Conservation (phyloP, 768 basidiomycete genomes). For the Candolleomyces aberdarensis region DNA sequence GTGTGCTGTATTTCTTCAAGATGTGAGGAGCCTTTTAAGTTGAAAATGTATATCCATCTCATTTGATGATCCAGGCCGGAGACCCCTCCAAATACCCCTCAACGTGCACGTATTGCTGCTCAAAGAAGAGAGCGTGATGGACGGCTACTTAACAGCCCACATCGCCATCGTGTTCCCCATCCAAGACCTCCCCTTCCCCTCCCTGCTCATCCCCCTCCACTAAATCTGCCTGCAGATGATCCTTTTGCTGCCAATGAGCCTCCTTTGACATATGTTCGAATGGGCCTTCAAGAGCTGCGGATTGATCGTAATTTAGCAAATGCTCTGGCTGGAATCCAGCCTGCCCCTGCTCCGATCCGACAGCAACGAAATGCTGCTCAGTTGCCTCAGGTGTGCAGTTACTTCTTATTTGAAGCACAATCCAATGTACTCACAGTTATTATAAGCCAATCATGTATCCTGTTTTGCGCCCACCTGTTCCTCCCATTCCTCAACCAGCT, state of each 20-base stretch:
- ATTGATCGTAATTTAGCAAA: neutral
- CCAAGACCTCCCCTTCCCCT: too few species aligned
- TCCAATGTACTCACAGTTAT: neutral
- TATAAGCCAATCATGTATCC: neutral
- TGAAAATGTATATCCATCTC: neutral
- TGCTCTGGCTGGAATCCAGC: neutral
- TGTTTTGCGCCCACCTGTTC: neutral
- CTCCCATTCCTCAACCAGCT: neutral
- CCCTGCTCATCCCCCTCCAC: neutral
- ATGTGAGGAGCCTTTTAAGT: neutral
- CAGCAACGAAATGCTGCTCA: neutral
- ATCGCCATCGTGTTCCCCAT: neutral
- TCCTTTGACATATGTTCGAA: neutral
- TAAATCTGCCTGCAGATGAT: neutral
- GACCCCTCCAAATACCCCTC: constrained; percentile 9
- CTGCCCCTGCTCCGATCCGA: neutral
- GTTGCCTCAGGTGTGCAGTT: neutral
- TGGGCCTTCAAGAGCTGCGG: neutral
- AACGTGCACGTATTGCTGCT: too few species aligned
- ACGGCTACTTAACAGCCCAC: neutral
- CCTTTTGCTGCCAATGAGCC: neutral
- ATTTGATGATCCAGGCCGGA: neutral
- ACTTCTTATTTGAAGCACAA: neutral
- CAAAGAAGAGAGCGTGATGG: too few species aligned
- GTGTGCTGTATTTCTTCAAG: neutral